Conservation (phyloP, 2,329 filamentous ascomycete species). For the Thyridium curvatum region DNA sequence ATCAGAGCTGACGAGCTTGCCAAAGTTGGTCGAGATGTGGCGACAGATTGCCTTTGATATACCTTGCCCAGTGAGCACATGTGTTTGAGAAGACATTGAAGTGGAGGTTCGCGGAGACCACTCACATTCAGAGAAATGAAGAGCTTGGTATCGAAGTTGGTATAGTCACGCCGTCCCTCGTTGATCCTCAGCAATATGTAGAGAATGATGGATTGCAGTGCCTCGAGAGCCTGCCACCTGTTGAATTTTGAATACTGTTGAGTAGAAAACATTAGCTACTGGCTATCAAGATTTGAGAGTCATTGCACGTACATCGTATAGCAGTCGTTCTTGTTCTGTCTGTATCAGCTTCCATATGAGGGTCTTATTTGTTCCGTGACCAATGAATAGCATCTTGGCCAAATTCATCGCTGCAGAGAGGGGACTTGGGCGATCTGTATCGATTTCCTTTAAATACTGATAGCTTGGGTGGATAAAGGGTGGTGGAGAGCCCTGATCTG, state of each 20-base stretch:
- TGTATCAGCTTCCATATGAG: slow-evolving; percentile 4
- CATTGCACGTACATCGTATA: slow-evolving; percentile 3
- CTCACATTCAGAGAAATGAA: slow-evolving; percentile 4
- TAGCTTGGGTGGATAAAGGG: slow-evolving; percentile 5
- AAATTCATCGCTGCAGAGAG: slow-evolving; percentile 2
- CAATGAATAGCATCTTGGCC: slow-evolving; percentile 4
- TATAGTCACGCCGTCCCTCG: slow-evolving; percentile 6
- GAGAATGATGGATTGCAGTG: slow-evolving; percentile 3
- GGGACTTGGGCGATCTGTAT: slow-evolving; percentile 1
- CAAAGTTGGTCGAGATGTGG: slow-evolving; percentile 2
- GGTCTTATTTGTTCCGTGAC: slow-evolving; percentile 4
- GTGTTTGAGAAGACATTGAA: neutral
- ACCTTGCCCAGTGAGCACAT: too few species aligned
- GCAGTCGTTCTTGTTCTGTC: slow-evolving; percentile 6
- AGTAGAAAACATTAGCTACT: too few species aligned
- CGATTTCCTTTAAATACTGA: slow-evolving; percentile 1
- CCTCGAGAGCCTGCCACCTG: slow-evolving; percentile 6
- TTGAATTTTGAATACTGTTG: slow-evolving; percentile 4
- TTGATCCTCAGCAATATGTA: slow-evolving; percentile 5
- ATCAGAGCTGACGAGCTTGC: slow-evolving; percentile 4
- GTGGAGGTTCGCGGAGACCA: neutral
- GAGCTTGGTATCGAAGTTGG: slow-evolving; percentile 4
- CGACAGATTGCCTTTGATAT: slow-evolving; percentile 4
- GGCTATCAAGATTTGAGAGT: too few species aligned
- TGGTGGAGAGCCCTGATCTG: slow-evolving; percentile 2